Percentiles rank a stretch among this genome's conserved stretches.
phyloP scores from a whole-genome alignment of 768 basidiomycete species.

The Lactifluus pinguis region DNA sequence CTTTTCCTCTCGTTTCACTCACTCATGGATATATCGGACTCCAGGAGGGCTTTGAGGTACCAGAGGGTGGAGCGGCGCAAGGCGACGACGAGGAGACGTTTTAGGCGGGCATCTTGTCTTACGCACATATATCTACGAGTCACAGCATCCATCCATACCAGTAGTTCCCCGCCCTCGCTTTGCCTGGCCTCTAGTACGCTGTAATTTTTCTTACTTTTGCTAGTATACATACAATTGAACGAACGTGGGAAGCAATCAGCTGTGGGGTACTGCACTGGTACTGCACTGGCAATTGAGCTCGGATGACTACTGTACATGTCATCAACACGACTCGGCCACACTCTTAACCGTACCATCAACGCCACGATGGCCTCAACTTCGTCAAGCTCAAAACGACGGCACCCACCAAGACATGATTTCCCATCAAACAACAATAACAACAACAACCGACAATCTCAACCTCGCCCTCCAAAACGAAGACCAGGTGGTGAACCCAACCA shows the following conservation, averaged over 20 bases:
- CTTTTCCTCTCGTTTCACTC: not conserved
- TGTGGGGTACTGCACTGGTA: not conserved
- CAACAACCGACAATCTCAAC: not conserved
- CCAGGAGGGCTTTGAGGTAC: slow-evolving; percentile 92
- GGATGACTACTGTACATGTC: not conserved
- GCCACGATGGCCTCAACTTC: not conserved
- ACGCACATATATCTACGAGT: slow-evolving; percentile 8
- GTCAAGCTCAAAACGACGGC: not conserved
- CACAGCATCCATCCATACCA: slow-evolving; percentile 11
- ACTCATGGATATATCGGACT: not conserved
- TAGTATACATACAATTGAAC: slow-evolving; percentile 8
- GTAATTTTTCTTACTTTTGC: slow-evolving; percentile 9
- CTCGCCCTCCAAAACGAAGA: not conserved
- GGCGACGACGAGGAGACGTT: slow-evolving; percentile 82
- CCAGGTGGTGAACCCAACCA: not conserved
- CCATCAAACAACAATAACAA: not conserved
- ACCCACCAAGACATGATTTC: not conserved
- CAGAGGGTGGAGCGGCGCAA: slow-evolving; percentile 41
- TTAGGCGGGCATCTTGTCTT: slow-evolving; percentile 23
- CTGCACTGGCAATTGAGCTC: not conserved
- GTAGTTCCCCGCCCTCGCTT: slow-evolving; percentile 13
- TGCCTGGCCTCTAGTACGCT: slow-evolving; percentile 3
- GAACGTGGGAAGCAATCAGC: not conserved
- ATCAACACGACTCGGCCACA: not conserved
- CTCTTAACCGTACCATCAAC: not conserved